A percentile compares a stretch with the other conserved stretches of the same genome.
Conservation (phyloP, 2,329 filamentous ascomycete species). For the Fusarium albidum region DNA sequence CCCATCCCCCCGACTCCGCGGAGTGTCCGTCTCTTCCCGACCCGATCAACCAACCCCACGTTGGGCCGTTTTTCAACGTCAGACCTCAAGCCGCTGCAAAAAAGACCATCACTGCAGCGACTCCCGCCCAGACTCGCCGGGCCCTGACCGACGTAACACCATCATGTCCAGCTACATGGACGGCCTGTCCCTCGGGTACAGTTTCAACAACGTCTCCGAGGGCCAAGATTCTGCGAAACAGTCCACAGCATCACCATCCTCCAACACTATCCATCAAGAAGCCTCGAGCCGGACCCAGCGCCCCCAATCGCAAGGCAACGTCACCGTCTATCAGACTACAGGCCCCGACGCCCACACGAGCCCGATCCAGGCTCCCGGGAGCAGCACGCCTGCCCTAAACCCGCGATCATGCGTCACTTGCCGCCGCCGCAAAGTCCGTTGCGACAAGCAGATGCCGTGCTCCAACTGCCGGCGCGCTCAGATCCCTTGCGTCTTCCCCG, state of each 20-base stretch:
- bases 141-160: slow-evolving; percentile 25
- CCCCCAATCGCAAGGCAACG: slow-evolving; percentile 42
- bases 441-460: slow-evolving; percentile 80
- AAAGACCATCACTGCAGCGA: slow-evolving; percentile 2
- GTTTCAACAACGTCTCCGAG: slow-evolving; percentile 38
- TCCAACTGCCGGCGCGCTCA: slow-evolving; percentile 76
- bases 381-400: slow-evolving; percentile 50
- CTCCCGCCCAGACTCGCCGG: slow-evolving; percentile 2
- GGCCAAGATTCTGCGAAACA: slow-evolving; percentile 31
- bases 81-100: not conserved
- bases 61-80: not conserved
- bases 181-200: slow-evolving; percentile 33
- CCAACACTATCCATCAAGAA: slow-evolving; percentile 35
- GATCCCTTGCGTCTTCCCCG: slow-evolving; percentile 78
- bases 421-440: slow-evolving; percentile 72
- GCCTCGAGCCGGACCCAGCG: slow-evolving; percentile 22
- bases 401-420: slow-evolving; percentile 61
- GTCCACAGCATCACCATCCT: slow-evolving; percentile 35
- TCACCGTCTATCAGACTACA: slow-evolving; percentile 52
- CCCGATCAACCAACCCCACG: slow-evolving; percentile 15
- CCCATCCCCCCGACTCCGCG: slow-evolving; percentile 11
- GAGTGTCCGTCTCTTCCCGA: slow-evolving; percentile 21
- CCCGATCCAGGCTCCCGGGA: slow-evolving; percentile 47
- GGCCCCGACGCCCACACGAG: slow-evolving; percentile 49
- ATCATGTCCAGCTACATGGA: slow-evolving; percentile 37